Evolutionary conservation across 805 yeast species (phyloP), one percentile per base, ranked within the genome.

Genomic region (Saccharomyces eubayanus): DNA sequence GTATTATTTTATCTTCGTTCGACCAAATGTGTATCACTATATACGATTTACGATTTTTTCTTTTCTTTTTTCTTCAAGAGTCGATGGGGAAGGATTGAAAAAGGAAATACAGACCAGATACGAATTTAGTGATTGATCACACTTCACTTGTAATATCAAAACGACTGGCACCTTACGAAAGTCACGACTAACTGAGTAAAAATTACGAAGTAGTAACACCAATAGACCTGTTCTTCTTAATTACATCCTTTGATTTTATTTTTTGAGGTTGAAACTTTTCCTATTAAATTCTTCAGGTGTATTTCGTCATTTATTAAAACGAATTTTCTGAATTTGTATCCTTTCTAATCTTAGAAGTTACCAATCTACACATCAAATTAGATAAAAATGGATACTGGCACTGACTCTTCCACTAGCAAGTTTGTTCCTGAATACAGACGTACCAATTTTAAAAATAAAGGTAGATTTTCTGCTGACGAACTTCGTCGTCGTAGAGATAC

Each of bases 401-500:
- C 60, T 11, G 56, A 64, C 28, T 52, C 63, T 9, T 75, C 90
- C 45, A 80, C 92, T 46, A 78, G 78, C 63, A 86, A 91, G 74
- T 92, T 89, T 72, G 88, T 94, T 56, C 99, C 99, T 48, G 98
- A 94, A 73, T 92, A 92, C 73, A 90, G 99, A 74, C 89, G 97
- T 73, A 90, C 97, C 46, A 89, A 86, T 68, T 94, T 88, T 78
- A 94, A 94, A 72, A 92, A 94, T 76, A 89, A 91, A 71, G 89
- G 94, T 59, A 83, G 96, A 68, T 94, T 94, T 69, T 87, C 87
- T 65, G 89, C 89, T 55, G 99, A 94, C 70, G 99, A 94, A 77
- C 82, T 94, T 64, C 88, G 99, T 73, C 90, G 98, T 72, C 87
- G 99, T 71, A 86, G 98, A 72, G 99, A 92, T 72, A 95, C 88